phyloP scores from a whole-genome alignment of 768 basidiomycete genomes.

The Boletus coccyginus region DNA sequence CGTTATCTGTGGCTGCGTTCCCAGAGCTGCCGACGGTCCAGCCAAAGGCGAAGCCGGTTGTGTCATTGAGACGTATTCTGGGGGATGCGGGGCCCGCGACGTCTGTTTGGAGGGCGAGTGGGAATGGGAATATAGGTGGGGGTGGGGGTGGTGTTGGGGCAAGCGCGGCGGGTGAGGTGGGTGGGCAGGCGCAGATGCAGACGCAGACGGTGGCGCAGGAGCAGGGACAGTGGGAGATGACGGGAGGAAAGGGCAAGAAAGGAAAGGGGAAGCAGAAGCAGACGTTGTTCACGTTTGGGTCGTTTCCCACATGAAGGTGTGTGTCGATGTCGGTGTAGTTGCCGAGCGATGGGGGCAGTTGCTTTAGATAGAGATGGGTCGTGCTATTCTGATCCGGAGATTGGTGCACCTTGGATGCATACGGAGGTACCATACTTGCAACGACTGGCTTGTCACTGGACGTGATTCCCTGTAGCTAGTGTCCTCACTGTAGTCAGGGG shows the following conservation, averaged over 20 bases:
- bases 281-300: conserved; percentile 68
- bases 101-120: conserved; percentile 31
- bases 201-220: not conserved
- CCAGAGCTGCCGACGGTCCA: conserved; percentile 61
- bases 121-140: not conserved
- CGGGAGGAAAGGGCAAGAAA: conserved; percentile 58
- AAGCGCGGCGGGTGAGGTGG: not conserved
- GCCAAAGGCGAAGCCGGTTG: conserved; percentile 41
- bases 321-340: not conserved
- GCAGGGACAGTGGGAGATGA: conserved; percentile 7
- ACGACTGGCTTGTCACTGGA: too few species aligned
- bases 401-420: too few species aligned
- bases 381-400: too few species aligned
- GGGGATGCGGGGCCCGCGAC: conserved; percentile 21
- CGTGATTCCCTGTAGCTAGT: too few species aligned
- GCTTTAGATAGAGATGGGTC: too few species aligned
- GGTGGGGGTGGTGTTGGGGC: not conserved
- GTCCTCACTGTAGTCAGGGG: too few species aligned
- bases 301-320: conserved; percentile 37
- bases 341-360: too few species aligned
- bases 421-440: too few species aligned
- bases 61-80: conserved; percentile 66
- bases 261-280: conserved; percentile 83
- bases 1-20: conserved; percentile 57
- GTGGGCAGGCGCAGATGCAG: not conserved